Conservation (phyloP, 495 filamentous ascomycete species). For the Podospora conica region DNA sequence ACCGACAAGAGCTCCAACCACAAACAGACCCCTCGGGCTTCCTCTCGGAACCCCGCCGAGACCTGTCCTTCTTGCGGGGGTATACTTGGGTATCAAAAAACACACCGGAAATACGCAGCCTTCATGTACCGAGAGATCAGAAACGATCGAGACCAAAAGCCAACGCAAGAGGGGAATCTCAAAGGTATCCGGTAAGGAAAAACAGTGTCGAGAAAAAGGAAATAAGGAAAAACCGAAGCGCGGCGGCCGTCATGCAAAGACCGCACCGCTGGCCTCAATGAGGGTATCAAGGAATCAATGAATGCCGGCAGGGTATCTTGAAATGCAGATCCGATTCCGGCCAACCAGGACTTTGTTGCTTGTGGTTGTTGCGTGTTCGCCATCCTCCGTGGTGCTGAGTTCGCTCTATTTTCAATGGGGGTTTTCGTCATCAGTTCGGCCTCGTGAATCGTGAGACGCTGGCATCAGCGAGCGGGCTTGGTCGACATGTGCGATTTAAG, state of each 20-base stretch:
- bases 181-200: constrained; percentile 24
- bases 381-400: constrained; percentile 19
- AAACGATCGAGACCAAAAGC: constrained; percentile 12
- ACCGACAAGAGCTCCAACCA: background rate
- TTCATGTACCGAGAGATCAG: constrained; percentile 19
- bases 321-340: constrained; percentile 51
- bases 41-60: background rate
- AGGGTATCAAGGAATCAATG: constrained; percentile 47
- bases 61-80: constrained; percentile 13
- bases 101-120: constrained; percentile 16
- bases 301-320: constrained; percentile 49
- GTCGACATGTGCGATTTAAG: constrained; percentile 29
- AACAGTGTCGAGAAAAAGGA: constrained; percentile 4
- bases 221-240: constrained; percentile 10
- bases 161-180: constrained; percentile 21
- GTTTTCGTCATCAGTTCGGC: constrained; percentile 16
- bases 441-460: constrained; percentile 15
- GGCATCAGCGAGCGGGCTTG: constrained; percentile 16
- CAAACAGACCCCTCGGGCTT: background rate
- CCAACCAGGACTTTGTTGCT: constrained; percentile 32
- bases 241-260: background rate
- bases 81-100: constrained; percentile 35
- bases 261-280: constrained; percentile 7
- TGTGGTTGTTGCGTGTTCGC: constrained; percentile 14
- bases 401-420: constrained; percentile 25